Evolutionary conservation across 2,329 filamentous ascomycete genomes (phyloP).

Genomic region (Bipolaris bicolor): DNA sequence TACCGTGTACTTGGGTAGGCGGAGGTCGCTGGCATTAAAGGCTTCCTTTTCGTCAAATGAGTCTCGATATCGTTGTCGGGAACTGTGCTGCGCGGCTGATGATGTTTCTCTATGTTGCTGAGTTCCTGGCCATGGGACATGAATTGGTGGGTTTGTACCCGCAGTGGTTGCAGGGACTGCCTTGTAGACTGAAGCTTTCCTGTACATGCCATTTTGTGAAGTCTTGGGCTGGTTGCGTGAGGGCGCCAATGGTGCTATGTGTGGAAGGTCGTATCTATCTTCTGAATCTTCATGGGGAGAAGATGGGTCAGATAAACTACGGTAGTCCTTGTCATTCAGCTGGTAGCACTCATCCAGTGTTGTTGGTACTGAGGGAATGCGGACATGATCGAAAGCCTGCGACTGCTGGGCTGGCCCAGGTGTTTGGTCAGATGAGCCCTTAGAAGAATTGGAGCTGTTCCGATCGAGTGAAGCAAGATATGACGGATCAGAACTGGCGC

Average conservation of each 20-base stretch:
- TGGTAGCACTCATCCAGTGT: conserved; percentile 3
- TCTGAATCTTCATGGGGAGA: conserved; percentile 12
- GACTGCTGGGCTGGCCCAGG: conserved; percentile 7
- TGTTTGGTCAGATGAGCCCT: conserved; percentile 24
- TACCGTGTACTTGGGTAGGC: neutral
- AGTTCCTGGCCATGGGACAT: conserved; percentile 14
- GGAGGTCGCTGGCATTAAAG: neutral
- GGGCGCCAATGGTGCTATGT: conserved; percentile 25
- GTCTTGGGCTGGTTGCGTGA: conserved; percentile 13
- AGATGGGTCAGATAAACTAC: neutral
- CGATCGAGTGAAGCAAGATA: conserved; percentile 35
- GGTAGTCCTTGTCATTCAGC: neutral
- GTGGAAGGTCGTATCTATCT: conserved; percentile 7
- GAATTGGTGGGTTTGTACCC: neutral
- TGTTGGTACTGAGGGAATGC: conserved; percentile 1
- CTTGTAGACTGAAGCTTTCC: neutral
- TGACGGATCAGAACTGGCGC: conserved; percentile 36
- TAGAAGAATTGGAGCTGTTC: conserved; percentile 35
- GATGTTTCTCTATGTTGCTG: conserved; percentile 4
- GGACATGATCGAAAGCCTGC: neutral
- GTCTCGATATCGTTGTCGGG: conserved; percentile 3
- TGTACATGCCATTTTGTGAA: neutral
- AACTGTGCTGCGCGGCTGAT: neutral
- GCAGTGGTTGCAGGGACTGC: neutral
- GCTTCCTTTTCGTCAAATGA: conserved; percentile 2